phyloP scores from a whole-genome alignment of 345 rosid species.

The Gossypium ekmanianum region DNA sequence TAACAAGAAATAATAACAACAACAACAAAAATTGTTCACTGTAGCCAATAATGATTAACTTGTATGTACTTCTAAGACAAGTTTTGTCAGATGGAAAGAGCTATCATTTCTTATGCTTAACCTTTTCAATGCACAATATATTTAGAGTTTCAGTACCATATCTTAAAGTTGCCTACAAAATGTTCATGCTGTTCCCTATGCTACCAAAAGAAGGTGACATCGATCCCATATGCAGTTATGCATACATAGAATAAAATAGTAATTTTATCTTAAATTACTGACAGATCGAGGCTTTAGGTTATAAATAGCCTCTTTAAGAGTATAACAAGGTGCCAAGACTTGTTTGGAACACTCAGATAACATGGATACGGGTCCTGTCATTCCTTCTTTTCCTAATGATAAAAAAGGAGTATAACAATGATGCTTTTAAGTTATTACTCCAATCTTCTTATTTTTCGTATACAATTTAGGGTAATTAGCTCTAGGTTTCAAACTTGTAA shows the following conservation, averaged over 20 bases:
- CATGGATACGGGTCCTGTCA: no score
- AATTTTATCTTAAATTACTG: background rate
- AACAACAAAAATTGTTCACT: background rate
- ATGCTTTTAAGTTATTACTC: background rate
- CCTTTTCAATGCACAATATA: background rate
- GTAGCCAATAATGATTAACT: background rate
- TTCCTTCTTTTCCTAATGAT: no score
- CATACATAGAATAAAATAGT: background rate
- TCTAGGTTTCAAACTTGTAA: background rate
- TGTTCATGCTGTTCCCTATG: background rate
- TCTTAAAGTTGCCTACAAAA: background rate
- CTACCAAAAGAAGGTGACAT: background rate
- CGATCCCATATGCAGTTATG: background rate
- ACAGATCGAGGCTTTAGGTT: background rate
- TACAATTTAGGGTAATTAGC: background rate
- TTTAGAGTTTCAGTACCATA: background rate
- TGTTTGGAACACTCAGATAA: no score
- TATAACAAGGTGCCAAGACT: no score
- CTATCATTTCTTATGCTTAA: slow-evolving; percentile 10
- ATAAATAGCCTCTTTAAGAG: no score
- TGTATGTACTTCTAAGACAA: slow-evolving; percentile 18
- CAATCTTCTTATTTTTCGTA: background rate
- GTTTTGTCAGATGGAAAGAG: slow-evolving; percentile 7
- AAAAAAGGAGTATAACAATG: background rate
- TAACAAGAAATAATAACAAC: background rate